Conservation (phyloP, 768 basidiomycete genomes). For the Agrocybe pediades region DNA sequence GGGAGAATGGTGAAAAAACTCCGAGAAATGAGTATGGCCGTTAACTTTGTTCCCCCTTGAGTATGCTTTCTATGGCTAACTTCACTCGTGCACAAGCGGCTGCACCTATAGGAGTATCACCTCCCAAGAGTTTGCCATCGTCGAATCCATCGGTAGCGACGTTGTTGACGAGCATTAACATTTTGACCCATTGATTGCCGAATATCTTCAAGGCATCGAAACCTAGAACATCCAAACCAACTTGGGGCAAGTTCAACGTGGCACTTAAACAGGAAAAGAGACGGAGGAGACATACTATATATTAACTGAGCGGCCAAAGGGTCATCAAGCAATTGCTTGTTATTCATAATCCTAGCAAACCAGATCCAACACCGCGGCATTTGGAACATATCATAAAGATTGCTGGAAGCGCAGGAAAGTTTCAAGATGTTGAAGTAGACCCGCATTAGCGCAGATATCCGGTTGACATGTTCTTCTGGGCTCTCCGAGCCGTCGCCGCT, state of each 20-base stretch:
- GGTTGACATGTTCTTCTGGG: constrained; percentile 58
- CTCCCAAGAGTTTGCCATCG: constrained; percentile 54
- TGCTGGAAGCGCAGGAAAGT: constrained; percentile 37
- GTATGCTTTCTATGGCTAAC: constrained; percentile 67
- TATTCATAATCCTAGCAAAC: constrained; percentile 62
- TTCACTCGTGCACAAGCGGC: constrained; percentile 66
- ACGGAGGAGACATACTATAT: constrained; percentile 51
- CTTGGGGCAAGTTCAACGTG: constrained; percentile 33
- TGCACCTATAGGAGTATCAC: constrained; percentile 57
- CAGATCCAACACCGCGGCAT: constrained; percentile 71
- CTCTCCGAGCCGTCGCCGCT: constrained; percentile 51
- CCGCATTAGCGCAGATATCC: constrained; percentile 80
- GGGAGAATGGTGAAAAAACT: not conserved
- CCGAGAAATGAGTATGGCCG: not conserved
- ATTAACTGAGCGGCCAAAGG: constrained; percentile 66
- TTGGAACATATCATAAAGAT: constrained; percentile 57
- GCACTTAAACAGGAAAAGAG: constrained; percentile 5
- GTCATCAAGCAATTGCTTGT: constrained; percentile 52
- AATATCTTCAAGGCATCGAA: constrained; percentile 59
- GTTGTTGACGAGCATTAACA: constrained; percentile 66
- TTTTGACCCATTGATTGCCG: constrained; percentile 81
- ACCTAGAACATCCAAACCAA: constrained; percentile 73
- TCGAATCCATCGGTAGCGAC: constrained; percentile 59
- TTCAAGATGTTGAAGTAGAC: constrained; percentile 81
- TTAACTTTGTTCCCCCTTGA: constrained; percentile 24